Evolutionary conservation across 2,329 filamentous ascomycete species (phyloP), one percentile per base, ranked within the genome.

Genomic region (Phialophora verrucosa): DNA sequence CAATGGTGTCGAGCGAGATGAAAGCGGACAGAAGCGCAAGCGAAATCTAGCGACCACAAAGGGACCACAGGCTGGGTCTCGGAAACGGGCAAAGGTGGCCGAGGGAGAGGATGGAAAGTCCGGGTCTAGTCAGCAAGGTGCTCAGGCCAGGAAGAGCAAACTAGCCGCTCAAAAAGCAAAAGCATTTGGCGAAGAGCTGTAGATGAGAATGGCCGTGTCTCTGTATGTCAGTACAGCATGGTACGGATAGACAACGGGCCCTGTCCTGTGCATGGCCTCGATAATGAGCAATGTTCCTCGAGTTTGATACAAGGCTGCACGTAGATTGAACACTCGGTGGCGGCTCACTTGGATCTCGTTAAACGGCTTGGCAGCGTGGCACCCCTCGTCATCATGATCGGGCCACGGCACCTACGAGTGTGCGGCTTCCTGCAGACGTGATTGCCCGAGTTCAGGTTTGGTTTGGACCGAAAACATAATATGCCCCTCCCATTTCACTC

Each of bases 51-150:
- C 59, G 29, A 68, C 67, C 35, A 65, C 62, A 20, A 70, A 69
- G 32, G 71, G 71, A 12, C 70, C 71, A 25, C 71, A 73, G 53
- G 62, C 61, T 38, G 71, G 71, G n/a, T 57, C 68, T 44, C 67
- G 67, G 20, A 73, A 73, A 44, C 70, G 66, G 51, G 54, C 66
- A 27, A 71, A 68, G 32, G 59, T 67, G 8, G 66, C 54, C 31
- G 60, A 67, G 17, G 62, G 17, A 47, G 64, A 65, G 17, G 58
- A 69, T 59, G 63, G 59, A 25, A 66, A 70, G 54, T 47, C 59
- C 2, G 60, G 59, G 32, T 61, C 60, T n/a, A 69, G 63, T 25
- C 61, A 51, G 12, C 58, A 61, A 17, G 31, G 47, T 29, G 54
- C 51, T 29, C 56, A 66, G 49, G 62, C 31, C 27, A 59, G 69